Evolutionary conservation across 164 flowering plant genomes (phyloP).

Genomic region (Sedum album): DNA sequence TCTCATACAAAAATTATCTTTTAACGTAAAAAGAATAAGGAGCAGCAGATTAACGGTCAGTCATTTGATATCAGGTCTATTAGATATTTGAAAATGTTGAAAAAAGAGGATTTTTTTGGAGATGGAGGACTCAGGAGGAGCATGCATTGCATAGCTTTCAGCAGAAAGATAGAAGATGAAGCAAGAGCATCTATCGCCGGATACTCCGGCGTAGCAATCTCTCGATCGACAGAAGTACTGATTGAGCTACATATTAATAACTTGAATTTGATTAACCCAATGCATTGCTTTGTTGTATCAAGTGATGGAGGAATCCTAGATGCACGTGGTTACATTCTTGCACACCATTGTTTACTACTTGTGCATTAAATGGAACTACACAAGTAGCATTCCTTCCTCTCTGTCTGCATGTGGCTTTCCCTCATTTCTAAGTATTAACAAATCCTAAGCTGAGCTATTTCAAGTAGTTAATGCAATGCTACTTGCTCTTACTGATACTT

Average conservation of each 20-base stretch:
- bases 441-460: not conserved
- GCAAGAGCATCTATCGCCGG: conserved; percentile 3
- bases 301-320: not conserved
- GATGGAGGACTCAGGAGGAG: not conserved
- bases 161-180: not conserved
- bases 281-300: not conserved
- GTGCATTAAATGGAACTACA: not conserved
- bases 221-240: not conserved
- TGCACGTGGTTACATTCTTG: conserved; percentile 3
- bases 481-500: not conserved
- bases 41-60: too few species aligned
- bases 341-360: not conserved
- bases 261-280: not conserved
- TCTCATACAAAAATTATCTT: not conserved
- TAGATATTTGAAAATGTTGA: too few species aligned
- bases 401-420: not conserved
- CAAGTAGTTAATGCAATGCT: not conserved
- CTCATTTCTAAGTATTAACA: not conserved
- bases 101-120: conserved; percentile 1
- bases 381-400: not conserved
- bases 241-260: not conserved
- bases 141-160: not conserved
- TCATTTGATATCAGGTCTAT: too few species aligned
- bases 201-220: not conserved
- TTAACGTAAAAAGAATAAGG: too few species aligned